Conservation (phyloP, 1,284 basidiomycete genomes). For the Amylostereum areolatum region DNA sequence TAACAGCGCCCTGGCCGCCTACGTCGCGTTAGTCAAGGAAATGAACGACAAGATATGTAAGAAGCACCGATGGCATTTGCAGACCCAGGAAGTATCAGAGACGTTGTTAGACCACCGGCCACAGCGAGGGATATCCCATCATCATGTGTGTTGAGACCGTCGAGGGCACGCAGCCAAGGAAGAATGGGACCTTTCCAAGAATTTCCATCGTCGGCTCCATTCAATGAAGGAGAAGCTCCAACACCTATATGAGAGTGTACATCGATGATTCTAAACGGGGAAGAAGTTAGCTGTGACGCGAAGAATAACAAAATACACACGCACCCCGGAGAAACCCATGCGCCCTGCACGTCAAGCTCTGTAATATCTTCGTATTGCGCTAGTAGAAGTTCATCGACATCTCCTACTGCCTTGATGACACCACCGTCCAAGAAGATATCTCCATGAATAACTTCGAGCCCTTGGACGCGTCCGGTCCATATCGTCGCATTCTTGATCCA, state of each 20-base stretch:
- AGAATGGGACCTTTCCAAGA: slow-evolving; percentile 35
- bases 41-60: neutral
- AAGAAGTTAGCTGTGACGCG: neutral
- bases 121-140: slow-evolving; percentile 49
- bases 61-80: slow-evolving; percentile 47
- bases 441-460: slow-evolving; percentile 27
- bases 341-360: slow-evolving; percentile 24
- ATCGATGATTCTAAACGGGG: slow-evolving; percentile 41
- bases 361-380: slow-evolving; percentile 14
- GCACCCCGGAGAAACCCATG: slow-evolving; percentile 35
- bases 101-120: slow-evolving; percentile 65
- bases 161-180: slow-evolving; percentile 46
- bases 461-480: slow-evolving; percentile 41
- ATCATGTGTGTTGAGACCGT: slow-evolving; percentile 43
- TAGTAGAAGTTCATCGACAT: slow-evolving; percentile 9
- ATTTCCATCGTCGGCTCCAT: slow-evolving; percentile 33
- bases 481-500: slow-evolving; percentile 56
- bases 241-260: slow-evolving; percentile 62
- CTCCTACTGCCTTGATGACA: slow-evolving; percentile 27
- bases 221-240: slow-evolving; percentile 29
- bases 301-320: slow-evolving; percentile 2
- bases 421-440: slow-evolving; percentile 32
- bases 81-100: slow-evolving; percentile 58
- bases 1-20: slow-evolving; percentile 39
- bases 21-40: slow-evolving; percentile 13